These are phyloP conservation scores for Colletotrichum echinochloae DNA, from an alignment of 2,329 filamentous ascomycete species.

Conservation along the genomic window DNA sequence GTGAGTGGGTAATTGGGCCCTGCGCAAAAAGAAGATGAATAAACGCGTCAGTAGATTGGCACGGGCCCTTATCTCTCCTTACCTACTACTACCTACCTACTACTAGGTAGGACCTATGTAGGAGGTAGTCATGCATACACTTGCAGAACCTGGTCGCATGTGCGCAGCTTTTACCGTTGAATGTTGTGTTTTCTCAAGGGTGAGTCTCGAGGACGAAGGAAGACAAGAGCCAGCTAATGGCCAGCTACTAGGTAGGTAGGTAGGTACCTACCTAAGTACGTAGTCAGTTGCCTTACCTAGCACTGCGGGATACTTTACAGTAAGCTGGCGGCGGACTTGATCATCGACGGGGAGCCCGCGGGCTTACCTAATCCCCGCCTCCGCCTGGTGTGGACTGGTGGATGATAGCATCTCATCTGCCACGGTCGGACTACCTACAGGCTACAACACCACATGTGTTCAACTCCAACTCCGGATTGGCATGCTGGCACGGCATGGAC, in stretches of 20 bases:
- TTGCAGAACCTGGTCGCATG: neutral
- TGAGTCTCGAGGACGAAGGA: neutral
- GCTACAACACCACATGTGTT: too few species aligned
- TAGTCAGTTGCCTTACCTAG: too few species aligned
- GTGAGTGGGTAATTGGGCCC: neutral
- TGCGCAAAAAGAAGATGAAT: neutral
- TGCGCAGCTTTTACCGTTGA: neutral
- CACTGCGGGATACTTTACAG: neutral
- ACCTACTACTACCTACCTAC: too few species aligned
- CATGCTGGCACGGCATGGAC: too few species aligned
- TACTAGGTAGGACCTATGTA: too few species aligned
- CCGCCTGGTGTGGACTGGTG: neutral
- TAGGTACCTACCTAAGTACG: too few species aligned
- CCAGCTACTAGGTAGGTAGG: too few species aligned
- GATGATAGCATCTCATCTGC: neutral
- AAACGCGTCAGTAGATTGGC: neutral
- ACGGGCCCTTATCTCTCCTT: neutral
- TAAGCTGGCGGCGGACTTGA: neutral
- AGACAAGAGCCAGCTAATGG: neutral
- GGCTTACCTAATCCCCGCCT: constrained; percentile 17
- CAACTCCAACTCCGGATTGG: neutral
- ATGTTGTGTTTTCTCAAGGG: neutral
- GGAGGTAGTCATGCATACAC: neutral
- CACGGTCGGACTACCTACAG: neutral
- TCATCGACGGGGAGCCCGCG: neutral